phyloP scores from a whole-genome alignment of 2,329 filamentous ascomycete genomes.

The Cordyceps cateniannulata region DNA sequence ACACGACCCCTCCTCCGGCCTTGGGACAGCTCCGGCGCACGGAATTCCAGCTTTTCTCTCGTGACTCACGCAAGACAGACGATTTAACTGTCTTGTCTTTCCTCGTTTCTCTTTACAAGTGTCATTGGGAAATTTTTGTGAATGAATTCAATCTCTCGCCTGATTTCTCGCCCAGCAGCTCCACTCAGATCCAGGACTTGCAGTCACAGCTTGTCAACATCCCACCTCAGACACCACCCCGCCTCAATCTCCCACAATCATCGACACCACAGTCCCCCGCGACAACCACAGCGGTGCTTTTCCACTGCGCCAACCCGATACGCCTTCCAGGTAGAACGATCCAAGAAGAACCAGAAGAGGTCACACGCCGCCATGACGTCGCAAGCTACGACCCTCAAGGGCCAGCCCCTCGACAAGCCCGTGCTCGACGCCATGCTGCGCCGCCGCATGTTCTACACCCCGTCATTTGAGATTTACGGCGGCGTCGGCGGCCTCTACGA shows the following conservation, averaged over 20 bases:
- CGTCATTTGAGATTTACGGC: conserved; percentile 91
- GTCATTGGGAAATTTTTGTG: neutral
- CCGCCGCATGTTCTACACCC: conserved; percentile 89
- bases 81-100: neutral
- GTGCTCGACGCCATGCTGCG: conserved; percentile 79
- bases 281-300: conserved; percentile 20
- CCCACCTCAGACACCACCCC: conserved; percentile 7
- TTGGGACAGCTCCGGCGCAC: neutral
- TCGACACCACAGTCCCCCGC: neutral
- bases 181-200: conserved; percentile 2
- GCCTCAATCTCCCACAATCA: conserved; percentile 2
- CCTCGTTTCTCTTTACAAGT: neutral
- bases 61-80: conserved; percentile 8
- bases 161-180: neutral
- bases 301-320: conserved; percentile 23
- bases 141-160: conserved; percentile 6
- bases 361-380: conserved; percentile 35
- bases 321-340: conserved; percentile 23
- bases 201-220: conserved; percentile 2
- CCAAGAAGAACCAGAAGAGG: conserved; percentile 22
- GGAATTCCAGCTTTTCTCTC: neutral
- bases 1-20: conserved; percentile 7
- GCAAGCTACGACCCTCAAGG: conserved; percentile 70
- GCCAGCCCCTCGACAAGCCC: conserved; percentile 79
- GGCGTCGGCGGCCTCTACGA: conserved; percentile 87